Percentiles rank a stretch among this genome's conserved stretches.
These are phyloP conservation scores for Mangifera indica DNA, from an alignment of 345 rosid species.

Conservation along the genomic window DNA sequence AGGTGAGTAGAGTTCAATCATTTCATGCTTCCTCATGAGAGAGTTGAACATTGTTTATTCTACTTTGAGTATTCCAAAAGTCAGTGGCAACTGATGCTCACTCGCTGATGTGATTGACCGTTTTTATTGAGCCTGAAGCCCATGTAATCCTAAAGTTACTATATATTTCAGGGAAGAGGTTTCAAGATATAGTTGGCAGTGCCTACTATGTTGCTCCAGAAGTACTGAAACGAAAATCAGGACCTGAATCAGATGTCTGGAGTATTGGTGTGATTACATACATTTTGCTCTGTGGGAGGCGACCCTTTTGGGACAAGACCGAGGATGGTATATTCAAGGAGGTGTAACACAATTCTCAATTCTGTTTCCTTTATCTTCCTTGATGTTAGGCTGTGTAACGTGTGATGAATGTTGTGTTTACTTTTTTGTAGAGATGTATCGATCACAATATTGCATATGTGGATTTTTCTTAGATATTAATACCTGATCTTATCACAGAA, in stretches of 20 bases:
- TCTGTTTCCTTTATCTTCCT: background rate
- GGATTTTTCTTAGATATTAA: slow-evolving; percentile 2
- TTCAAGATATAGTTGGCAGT: slow-evolving; percentile 89
- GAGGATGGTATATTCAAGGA: slow-evolving; percentile 98
- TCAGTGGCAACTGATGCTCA: background rate
- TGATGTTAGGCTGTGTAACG: background rate
- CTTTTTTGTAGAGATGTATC: background rate
- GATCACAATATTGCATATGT: background rate
- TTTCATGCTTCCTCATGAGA: slow-evolving; percentile 10
- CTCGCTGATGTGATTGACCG: background rate
- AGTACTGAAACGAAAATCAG: slow-evolving; percentile 88
- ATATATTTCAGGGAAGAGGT: slow-evolving; percentile 69
- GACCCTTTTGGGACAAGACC: slow-evolving; percentile 99
- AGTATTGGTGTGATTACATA: slow-evolving; percentile 97
- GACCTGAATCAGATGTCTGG: slow-evolving; percentile 99
- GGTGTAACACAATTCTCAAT: slow-evolving; percentile 44
- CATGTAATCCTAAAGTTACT: slow-evolving; percentile 7
- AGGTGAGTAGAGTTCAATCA: slow-evolving; percentile 41
- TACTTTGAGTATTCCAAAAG: background rate
- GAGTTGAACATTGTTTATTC: background rate
- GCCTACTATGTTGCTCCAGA: slow-evolving; percentile 99
- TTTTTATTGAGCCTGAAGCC: background rate
- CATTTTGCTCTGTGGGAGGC: slow-evolving; percentile 89
- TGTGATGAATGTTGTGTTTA: background rate
- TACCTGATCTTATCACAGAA: background rate